These are phyloP conservation scores for Pleurotus platypus DNA, from an alignment of 768 basidiomycete species.

Conservation along the genomic window DNA sequence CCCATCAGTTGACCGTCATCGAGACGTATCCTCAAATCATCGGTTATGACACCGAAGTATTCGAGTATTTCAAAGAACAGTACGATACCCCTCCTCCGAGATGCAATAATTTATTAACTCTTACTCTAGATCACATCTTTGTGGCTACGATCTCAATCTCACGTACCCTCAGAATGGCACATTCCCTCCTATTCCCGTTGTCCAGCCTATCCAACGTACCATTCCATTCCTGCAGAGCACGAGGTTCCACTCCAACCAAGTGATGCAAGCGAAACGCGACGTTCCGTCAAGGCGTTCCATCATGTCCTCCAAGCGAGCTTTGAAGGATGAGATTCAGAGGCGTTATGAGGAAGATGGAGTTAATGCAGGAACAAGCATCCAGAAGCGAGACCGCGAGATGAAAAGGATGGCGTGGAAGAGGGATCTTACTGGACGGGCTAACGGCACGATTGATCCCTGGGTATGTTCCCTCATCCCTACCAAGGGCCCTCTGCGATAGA, in stretches of 20 bases:
- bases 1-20: constrained; percentile 45
- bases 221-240: not conserved
- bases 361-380: not conserved
- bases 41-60: constrained; percentile 63
- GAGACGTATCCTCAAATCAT: constrained; percentile 78
- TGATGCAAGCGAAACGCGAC: not conserved
- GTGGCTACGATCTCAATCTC: constrained; percentile 8
- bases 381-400: constrained; percentile 20
- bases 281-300: not conserved
- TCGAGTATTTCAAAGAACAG: constrained; percentile 68
- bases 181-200: not conserved
- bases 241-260: not conserved
- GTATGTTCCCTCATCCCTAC: not conserved
- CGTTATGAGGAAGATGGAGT: not conserved
- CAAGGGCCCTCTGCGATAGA: not conserved
- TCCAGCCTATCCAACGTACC: not conserved
- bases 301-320: not conserved
- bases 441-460: constrained; percentile 49
- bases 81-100: constrained; percentile 27
- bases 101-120: not conserved
- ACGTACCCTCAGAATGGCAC: constrained; percentile 8
- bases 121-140: not conserved
- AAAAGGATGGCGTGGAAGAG: constrained; percentile 38
- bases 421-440: constrained; percentile 41
- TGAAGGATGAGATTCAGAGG: not conserved